phyloP scores from a whole-genome alignment of 352 stramenopile genomes.

The Pythium phragmitis region DNA sequence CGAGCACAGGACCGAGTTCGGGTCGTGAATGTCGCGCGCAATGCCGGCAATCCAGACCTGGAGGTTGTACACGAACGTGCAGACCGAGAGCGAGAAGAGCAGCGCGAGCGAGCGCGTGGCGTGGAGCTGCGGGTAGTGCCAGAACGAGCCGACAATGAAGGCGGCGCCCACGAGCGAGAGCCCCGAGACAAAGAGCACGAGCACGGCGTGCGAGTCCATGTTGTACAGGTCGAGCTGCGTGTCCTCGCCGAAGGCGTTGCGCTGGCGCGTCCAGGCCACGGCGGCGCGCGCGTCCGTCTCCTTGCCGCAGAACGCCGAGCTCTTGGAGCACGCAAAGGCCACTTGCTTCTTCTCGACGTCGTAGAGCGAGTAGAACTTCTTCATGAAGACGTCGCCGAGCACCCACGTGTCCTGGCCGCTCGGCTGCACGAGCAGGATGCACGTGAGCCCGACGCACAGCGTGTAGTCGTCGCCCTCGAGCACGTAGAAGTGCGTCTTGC shows the following conservation, averaged over 20 bases:
- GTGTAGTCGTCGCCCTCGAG: constrained; percentile 73
- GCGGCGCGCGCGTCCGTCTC: constrained; percentile 29
- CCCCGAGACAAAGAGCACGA: constrained; percentile 72
- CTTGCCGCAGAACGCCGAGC: constrained; percentile 50
- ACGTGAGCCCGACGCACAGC: constrained; percentile 74
- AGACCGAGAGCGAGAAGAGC: constrained; percentile 67
- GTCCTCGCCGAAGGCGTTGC: constrained; percentile 15
- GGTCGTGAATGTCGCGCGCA: constrained; percentile 28
- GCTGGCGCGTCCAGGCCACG: constrained; percentile 12
- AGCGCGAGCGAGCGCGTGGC: constrained; percentile 52
- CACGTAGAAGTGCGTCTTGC: constrained; percentile 62
- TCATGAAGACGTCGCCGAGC: constrained; percentile 96
- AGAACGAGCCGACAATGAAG: constrained; percentile 70
- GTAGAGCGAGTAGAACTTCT: constrained; percentile 94
- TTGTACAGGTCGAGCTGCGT: constrained; percentile 68
- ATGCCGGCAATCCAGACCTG: constrained; percentile 61
- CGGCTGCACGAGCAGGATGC: constrained; percentile 71
- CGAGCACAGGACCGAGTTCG: constrained; percentile 43
- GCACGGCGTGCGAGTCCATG: constrained; percentile 70
- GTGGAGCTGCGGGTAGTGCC: constrained; percentile 56
- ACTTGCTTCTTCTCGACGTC: constrained; percentile 86
- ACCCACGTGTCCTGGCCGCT: constrained; percentile 94
- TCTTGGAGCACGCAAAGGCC: constrained; percentile 70
- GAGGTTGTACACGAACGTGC: constrained; percentile 57
- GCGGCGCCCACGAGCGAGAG: constrained; percentile 61